Evolutionary conservation across 2,329 filamentous ascomycete species (phyloP), one percentile per base, ranked within the genome.

Genomic region (Verticillium nubilum): DNA sequence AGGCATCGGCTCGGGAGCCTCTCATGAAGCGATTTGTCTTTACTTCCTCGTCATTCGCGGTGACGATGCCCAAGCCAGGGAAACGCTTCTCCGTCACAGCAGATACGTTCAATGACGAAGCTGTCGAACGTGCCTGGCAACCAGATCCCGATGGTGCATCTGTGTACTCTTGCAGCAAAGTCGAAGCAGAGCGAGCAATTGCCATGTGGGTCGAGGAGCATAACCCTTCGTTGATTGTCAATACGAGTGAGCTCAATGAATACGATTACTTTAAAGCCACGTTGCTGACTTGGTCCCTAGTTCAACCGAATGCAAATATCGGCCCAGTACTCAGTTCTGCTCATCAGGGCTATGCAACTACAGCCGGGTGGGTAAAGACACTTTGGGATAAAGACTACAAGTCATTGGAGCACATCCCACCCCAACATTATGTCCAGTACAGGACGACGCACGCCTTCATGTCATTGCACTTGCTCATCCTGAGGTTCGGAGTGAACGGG

Each of bases 371-470:
- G 29, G 29, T 31, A 10, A 31, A 31, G 29, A 31, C 9, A 31
- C 9, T 31, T 13, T 31, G 29, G 29, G 29, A 31, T 13, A 31
- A 31, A 7, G 29, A 31, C 29, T 31, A 31, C 29, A 31, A 31
- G 29, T 7, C 9, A 31, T 13, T 31, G 29, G 29, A 31, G 29
- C 29, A 31, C 13, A 31, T 31, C 29, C 29, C 13, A 13, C 29
- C 29, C 13, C 29, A 31, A 13, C 29, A 31, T 13, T 31, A 31
- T 31, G 69, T 82, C 25, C 72, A 82, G 75, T 81, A 0, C 69
- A 78, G 12, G 82, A 86, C 57, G 66, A 67, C 3, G 83, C 80
- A 0, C 70, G 77, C 0, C 67, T 87, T 0, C 83, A 86, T 47
- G 72, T 86, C 2, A 77, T 79, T 2, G 83, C 78, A 0, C 69